Conservation (phyloP, 495 filamentous ascomycete genomes). For the Penicillium verhagenii region DNA sequence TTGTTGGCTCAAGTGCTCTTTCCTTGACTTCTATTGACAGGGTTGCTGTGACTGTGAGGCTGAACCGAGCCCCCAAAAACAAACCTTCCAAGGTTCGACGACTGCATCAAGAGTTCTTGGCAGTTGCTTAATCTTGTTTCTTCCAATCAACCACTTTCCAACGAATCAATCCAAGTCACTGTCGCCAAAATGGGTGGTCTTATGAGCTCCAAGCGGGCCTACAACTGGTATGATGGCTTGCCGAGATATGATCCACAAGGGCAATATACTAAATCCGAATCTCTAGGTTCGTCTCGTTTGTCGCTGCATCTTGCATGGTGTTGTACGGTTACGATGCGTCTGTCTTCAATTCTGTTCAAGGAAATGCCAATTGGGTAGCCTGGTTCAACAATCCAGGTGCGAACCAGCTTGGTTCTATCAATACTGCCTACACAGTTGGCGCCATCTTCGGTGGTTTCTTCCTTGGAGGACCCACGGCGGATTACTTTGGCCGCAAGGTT, state of each 20-base stretch:
- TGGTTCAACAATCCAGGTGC: conserved; percentile 55
- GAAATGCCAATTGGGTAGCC: conserved; percentile 56
- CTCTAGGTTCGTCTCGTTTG: conserved; percentile 58
- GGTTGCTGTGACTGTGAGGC: too few species aligned
- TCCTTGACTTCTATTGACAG: background rate
- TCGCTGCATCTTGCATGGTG: conserved; percentile 66
- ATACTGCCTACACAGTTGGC: conserved; percentile 63
- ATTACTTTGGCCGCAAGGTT: conserved; percentile 55
- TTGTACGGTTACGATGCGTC: conserved; percentile 67
- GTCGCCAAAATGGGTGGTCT: conserved; percentile 14
- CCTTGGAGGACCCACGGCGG: conserved; percentile 55
- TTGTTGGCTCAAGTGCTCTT: too few species aligned
- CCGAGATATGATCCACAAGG: background rate
- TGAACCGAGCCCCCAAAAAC: background rate
- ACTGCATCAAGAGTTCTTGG: background rate
- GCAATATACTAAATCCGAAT: background rate
- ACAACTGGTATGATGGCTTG: conserved; percentile 32
- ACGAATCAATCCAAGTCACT: background rate
- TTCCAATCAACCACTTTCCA: background rate
- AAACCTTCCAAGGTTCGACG: background rate
- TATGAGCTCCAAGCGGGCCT: conserved; percentile 35
- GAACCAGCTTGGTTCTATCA: conserved; percentile 54
- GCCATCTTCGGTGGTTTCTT: conserved; percentile 63
- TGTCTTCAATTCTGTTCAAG: conserved; percentile 63
- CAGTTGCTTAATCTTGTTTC: background rate